Evolutionary conservation across 1,284 basidiomycete genomes (phyloP).

Genomic region (Phellopilus nigrolimitatus): DNA sequence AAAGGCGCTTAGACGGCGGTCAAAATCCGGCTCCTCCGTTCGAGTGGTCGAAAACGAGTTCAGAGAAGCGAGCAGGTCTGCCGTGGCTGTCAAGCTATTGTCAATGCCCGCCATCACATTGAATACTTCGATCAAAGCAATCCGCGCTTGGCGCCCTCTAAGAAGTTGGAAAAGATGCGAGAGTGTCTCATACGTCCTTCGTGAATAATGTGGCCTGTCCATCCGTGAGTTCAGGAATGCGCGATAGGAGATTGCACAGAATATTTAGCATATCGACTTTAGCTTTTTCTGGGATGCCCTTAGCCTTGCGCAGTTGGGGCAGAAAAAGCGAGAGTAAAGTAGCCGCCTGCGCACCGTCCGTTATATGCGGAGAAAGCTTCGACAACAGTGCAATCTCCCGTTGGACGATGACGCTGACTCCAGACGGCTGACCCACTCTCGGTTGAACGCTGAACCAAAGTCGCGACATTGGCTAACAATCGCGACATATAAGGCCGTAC

Average conservation of each 20-base stretch:
- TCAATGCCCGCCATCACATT: conserved; percentile 52
- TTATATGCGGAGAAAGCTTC: conserved; percentile 71
- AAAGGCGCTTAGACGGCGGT: conserved; percentile 80
- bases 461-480: conserved; percentile 72
- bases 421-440: conserved; percentile 21
- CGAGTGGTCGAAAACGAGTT: conserved; percentile 85
- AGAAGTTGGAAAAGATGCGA: conserved; percentile 76
- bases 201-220: conserved; percentile 43
- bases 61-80: conserved; percentile 61
- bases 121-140: conserved; percentile 66
- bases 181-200: conserved; percentile 63
- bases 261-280: conserved; percentile 85
- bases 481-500: conserved; percentile 75
- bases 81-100: conserved; percentile 41
- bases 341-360: conserved; percentile 68
- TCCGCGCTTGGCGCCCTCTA: conserved; percentile 63
- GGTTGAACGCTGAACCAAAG: conserved; percentile 62
- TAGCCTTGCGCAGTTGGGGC: conserved; percentile 80
- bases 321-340: conserved; percentile 73
- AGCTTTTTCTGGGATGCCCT: conserved; percentile 79
- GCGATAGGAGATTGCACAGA: conserved; percentile 67
- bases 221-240: conserved; percentile 65
- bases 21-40: conserved; percentile 92
- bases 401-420: conserved; percentile 58
- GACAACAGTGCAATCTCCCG: conserved; percentile 83